Evolutionary conservation across 2,329 filamentous ascomycete species (phyloP), one percentile per base, ranked within the genome.

Genomic region (Stagonosporopsis chrysanthemi): DNA sequence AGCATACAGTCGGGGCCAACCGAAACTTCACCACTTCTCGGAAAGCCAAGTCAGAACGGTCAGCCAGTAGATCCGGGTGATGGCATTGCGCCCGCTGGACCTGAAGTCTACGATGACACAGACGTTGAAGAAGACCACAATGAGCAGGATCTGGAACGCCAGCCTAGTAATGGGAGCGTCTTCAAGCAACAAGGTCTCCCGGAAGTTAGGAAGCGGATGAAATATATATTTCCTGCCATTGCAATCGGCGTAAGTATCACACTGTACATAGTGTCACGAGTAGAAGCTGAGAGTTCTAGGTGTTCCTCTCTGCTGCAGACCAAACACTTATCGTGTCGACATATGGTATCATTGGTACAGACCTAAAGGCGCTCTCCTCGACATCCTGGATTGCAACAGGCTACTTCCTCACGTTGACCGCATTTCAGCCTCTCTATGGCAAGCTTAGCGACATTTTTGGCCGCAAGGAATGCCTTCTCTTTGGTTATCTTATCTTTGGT

Each of bases 271-370:
- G 3, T 6, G 4, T 12, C 26, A 28, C 15, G 14, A 15, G 31
- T 7, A 14, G 1, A 7, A 11, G 23, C 31, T 36, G 28, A 52
- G 26, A 8, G 4, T 0, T 14, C 38, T 68, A 90, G 88, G 79
- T 92, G 38, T 91, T 90, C 70, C 81, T 94, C 7, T 84, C 88
- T 19, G 88, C 90, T 15, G 73, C 73, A n/a, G 90, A 94, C 70
- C 89, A 92, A 73, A 91, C 91, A 0, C 86, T 93, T 51, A 87
- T 90, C 28, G 86, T 93, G 45, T 86, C 87, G n/a, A 88, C 84
- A n/a, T 92, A 92, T 73, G 89, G 88, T 46, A 86, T 84, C 61
- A 93, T 94, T 66, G 90, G 90, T 11, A 90, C 84, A 54, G 90
- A 93, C 61, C 78, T 94, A 26, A 81, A 90, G 48, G 89, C 90